Evolutionary conservation across 805 yeast genomes (phyloP).

Genomic region (Candida nemodendra): DNA sequence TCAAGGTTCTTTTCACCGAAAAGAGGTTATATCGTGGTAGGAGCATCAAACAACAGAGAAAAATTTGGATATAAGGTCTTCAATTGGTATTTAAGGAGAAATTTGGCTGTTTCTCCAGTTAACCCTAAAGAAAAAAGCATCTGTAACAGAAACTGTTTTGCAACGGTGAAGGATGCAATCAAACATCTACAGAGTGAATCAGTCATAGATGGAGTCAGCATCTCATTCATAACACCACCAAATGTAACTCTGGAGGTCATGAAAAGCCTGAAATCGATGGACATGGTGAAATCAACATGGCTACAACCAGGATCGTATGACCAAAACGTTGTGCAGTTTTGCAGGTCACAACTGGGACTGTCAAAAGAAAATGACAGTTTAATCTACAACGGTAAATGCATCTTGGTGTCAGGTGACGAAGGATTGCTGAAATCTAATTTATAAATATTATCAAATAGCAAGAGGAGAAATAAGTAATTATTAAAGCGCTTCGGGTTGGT

Average conservation of each 20-base stretch:
- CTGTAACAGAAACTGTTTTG: constrained; percentile 13
- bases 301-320: constrained; percentile 82
- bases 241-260: constrained; percentile 47
- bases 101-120: constrained; percentile 61
- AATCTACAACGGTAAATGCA: constrained; percentile 60
- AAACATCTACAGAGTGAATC: neutral
- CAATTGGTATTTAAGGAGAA: constrained; percentile 60
- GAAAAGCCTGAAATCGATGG: constrained; percentile 33
- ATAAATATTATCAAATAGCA: constrained; percentile 5
- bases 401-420: constrained; percentile 64
- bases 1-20: constrained; percentile 7
- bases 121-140: constrained; percentile 57
- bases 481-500: neutral
- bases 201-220: constrained; percentile 46
- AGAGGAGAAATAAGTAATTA: neutral
- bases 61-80: constrained; percentile 73
- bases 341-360: constrained; percentile 32
- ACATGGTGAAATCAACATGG: constrained; percentile 60
- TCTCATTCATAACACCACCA: constrained; percentile 80
- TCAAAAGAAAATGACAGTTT: constrained; percentile 26
- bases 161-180: constrained; percentile 14
- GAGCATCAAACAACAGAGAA: constrained; percentile 62
- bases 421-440: constrained; percentile 28
- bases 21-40: constrained; percentile 45
- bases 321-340: constrained; percentile 41